phyloP scores from a whole-genome alignment of 2,329 filamentous ascomycete genomes.

The Botrytis tulipae region DNA sequence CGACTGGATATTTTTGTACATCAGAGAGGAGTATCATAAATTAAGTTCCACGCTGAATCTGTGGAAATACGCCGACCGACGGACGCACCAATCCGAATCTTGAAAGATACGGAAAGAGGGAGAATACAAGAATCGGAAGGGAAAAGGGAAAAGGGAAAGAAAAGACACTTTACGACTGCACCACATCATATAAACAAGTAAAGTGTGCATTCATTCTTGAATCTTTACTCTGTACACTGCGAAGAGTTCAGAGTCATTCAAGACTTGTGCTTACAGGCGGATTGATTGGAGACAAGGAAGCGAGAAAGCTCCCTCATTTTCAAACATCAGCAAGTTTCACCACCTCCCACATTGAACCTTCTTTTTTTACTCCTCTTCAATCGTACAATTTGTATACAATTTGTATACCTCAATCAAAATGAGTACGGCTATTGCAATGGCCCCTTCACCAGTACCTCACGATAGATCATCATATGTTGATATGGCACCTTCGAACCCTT shows the following conservation, averaged over 20 bases:
- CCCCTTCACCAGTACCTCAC: slow-evolving; percentile 65
- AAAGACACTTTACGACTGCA: neutral
- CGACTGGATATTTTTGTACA: neutral
- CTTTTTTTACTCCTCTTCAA: slow-evolving; percentile 8
- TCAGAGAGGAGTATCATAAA: neutral
- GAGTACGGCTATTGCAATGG: slow-evolving; percentile 68
- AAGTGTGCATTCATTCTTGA: neutral
- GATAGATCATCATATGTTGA: slow-evolving; percentile 59
- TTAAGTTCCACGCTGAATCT: slow-evolving; percentile 2
- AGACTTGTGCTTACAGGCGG: neutral
- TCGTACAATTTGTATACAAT: neutral
- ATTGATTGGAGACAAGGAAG: slow-evolving; percentile 19
- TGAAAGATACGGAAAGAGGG: slow-evolving; percentile 19
- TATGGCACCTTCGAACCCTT: slow-evolving; percentile 42
- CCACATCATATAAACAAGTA: neutral
- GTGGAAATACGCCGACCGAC: neutral
- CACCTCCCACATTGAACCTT: neutral
- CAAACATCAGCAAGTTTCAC: slow-evolving; percentile 22
- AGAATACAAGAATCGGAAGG: slow-evolving; percentile 23
- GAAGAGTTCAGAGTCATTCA: slow-evolving; percentile 7
- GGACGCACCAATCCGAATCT: slow-evolving; percentile 22
- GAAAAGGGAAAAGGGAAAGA: slow-evolving; percentile 6
- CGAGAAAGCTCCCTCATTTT: slow-evolving; percentile 16
- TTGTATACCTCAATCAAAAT: slow-evolving; percentile 45
- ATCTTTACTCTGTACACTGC: neutral